Evolutionary conservation across 305 asterid species (phyloP).

Genomic region (Ilex paraguariensis): DNA sequence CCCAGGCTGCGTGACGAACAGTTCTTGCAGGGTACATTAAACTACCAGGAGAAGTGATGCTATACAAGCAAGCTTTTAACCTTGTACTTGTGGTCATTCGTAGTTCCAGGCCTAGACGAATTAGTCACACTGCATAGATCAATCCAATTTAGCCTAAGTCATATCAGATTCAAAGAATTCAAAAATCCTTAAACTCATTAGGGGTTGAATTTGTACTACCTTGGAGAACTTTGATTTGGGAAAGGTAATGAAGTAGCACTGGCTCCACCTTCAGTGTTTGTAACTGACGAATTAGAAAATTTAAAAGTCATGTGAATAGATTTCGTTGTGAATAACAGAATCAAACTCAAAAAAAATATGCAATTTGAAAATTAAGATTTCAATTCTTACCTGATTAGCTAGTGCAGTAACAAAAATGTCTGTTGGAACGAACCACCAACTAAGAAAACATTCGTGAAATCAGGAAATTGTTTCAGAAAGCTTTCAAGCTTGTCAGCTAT

Average conservation of each 20-base stretch:
- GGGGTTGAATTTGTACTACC: constrained; percentile 35
- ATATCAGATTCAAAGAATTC: too few relatives aligned
- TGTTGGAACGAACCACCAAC: constrained; percentile 66
- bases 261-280: constrained; percentile 96
- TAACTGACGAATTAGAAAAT: constrained; percentile 67
- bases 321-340: too few relatives aligned
- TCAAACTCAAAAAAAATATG: too few relatives aligned
- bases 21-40: constrained; percentile 96
- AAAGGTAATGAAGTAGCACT: constrained; percentile 85
- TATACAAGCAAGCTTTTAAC: constrained; percentile 84
- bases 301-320: too few relatives aligned
- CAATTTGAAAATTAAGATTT: too few relatives aligned
- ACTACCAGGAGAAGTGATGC: constrained; percentile 97
- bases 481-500: constrained; percentile 70
- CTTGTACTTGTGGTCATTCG: constrained; percentile 87
- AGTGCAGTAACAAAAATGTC: constrained; percentile 81
- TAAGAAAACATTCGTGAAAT: constrained; percentile 81
- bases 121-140: too few relatives aligned
- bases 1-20: too few relatives aligned
- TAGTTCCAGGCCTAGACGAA: constrained; percentile 59
- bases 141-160: too few relatives aligned
- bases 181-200: background rate
- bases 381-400: too few relatives aligned
- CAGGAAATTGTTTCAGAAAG: constrained; percentile 79
- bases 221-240: constrained; percentile 64